A percentile compares a stretch with the other conserved stretches of the same genome.
These are phyloP conservation scores for Cercospora beticola DNA, from an alignment of 2,329 filamentous ascomycete species.

Conservation along the genomic window DNA sequence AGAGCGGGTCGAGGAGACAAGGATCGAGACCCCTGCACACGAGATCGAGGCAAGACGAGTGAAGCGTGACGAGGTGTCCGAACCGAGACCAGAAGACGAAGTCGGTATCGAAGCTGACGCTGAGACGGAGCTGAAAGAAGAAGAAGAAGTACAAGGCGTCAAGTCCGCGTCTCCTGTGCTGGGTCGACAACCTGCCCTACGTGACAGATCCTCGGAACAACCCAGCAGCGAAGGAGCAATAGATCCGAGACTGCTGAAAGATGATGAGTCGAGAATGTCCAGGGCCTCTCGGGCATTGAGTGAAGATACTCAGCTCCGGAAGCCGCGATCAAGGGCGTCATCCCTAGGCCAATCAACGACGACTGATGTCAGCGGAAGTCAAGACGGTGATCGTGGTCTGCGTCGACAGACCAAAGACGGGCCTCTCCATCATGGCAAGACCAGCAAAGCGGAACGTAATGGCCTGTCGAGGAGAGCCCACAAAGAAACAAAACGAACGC, in stretches of 20 bases:
- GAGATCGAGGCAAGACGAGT: neutral
- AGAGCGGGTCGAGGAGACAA: neutral
- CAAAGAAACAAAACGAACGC: slow-evolving; percentile 13
- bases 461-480: slow-evolving; percentile 21
- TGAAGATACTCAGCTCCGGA: slow-evolving; percentile 5
- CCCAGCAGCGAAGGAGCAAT: slow-evolving; percentile 23
- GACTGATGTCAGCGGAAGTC: slow-evolving; percentile 23
- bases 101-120: neutral
- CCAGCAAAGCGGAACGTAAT: slow-evolving; percentile 20
- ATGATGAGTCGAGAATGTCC: neutral
- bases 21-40: neutral
- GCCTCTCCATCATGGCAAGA: slow-evolving; percentile 13
- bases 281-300: neutral
- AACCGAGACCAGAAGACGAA: neutral
- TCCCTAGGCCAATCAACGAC: slow-evolving; percentile 24
- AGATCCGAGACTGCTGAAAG: slow-evolving; percentile 11
- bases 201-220: slow-evolving; percentile 8
- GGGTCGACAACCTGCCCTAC: neutral
- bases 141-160: neutral
- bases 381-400: slow-evolving; percentile 18
- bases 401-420: slow-evolving; percentile 3
- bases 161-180: neutral
- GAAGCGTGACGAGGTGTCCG: neutral
- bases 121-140: neutral
- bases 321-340: slow-evolving; percentile 24